A percentile compares a stretch with the other conserved stretches of the same genome.
Conservation (phyloP, 805 yeast species). For the Sugiyamaella floridensis region DNA sequence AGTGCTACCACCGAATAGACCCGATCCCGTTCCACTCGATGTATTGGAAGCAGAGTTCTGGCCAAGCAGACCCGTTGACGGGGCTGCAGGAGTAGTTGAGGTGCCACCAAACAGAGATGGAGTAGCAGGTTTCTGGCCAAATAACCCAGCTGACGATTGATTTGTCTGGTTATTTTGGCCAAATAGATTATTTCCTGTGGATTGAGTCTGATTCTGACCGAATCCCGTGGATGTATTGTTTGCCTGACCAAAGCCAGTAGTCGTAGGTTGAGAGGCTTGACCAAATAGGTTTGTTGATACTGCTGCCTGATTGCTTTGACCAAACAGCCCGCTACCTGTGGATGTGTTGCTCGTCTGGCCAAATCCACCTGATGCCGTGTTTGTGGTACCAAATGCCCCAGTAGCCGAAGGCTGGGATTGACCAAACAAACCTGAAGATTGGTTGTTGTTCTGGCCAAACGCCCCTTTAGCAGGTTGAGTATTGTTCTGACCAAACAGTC, state of each 20-base stretch:
- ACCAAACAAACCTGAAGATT: slow-evolving; percentile 11
- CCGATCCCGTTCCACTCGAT: slow-evolving; percentile 4
- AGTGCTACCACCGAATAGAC: slow-evolving; percentile 17
- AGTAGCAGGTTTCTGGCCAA: not conserved
- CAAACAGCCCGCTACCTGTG: slow-evolving; percentile 31
- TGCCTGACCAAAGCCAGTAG: too few relatives aligned
- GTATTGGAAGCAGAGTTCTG: slow-evolving; percentile 2
- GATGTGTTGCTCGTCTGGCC: slow-evolving; percentile 14
- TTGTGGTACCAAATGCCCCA: slow-evolving; percentile 22
- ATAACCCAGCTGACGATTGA: not conserved
- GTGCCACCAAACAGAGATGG: not conserved
- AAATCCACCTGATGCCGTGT: slow-evolving; percentile 10
- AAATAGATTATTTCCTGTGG: slow-evolving; percentile 33
- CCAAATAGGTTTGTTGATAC: too few relatives aligned
- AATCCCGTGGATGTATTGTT: not conserved
- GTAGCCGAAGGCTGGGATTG: slow-evolving; percentile 19
- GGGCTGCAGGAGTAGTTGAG: not conserved
- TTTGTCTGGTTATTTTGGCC: slow-evolving; percentile 24
- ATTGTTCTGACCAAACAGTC: slow-evolving; percentile 17
- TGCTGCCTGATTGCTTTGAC: slow-evolving; percentile 15
- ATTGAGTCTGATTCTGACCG: slow-evolving; percentile 8
- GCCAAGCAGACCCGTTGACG: slow-evolving; percentile 6
- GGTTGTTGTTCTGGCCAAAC: slow-evolving; percentile 10
- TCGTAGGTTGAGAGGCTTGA: too few relatives aligned
- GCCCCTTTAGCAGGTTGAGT: slow-evolving; percentile 8